Evolutionary conservation across 495 filamentous ascomycete species (phyloP).

Genomic region (Baudoinia panamericana): DNA sequence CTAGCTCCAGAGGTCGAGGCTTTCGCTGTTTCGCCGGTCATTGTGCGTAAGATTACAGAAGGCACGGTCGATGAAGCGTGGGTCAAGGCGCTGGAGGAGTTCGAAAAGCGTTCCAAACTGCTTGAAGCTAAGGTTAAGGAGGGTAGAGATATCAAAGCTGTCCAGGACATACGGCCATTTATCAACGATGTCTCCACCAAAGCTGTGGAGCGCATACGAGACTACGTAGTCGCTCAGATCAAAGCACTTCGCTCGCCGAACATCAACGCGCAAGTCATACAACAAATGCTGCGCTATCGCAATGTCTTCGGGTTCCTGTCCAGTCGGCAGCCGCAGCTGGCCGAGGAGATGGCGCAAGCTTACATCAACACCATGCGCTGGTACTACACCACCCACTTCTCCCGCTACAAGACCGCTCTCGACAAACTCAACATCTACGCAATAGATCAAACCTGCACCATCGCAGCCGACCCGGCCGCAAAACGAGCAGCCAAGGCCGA

Average conservation of each 20-base stretch:
- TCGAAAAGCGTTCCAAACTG: constrained; percentile 61
- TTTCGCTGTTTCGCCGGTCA: constrained; percentile 67
- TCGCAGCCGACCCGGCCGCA: constrained; percentile 55
- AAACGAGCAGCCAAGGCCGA: constrained; percentile 10
- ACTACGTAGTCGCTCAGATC: constrained; percentile 86
- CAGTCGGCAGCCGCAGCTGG: constrained; percentile 61
- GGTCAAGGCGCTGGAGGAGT: constrained; percentile 70
- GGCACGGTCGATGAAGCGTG: constrained; percentile 83
- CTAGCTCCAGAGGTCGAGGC: constrained; percentile 87
- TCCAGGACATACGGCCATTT: constrained; percentile 73
- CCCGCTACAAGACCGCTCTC: constrained; percentile 69
- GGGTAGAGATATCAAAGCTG: constrained; percentile 52
- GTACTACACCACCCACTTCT: constrained; percentile 91
- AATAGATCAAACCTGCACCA: constrained; percentile 70
- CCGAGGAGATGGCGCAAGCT: constrained; percentile 78
- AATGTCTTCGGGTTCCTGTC: constrained; percentile 76
- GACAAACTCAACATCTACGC: constrained; percentile 70
- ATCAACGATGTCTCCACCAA: constrained; percentile 72
- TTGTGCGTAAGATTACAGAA: constrained; percentile 72
- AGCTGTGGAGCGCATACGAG: constrained; percentile 84
- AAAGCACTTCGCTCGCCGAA: constrained; percentile 84
- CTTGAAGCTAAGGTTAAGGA: constrained; percentile 54
- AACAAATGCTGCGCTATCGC: constrained; percentile 81
- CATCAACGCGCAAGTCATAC: constrained; percentile 91
- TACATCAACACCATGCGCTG: constrained; percentile 98